phyloP scores from a whole-genome alignment of 1,139 yeast genomes.

The Kodamaea plutei region DNA sequence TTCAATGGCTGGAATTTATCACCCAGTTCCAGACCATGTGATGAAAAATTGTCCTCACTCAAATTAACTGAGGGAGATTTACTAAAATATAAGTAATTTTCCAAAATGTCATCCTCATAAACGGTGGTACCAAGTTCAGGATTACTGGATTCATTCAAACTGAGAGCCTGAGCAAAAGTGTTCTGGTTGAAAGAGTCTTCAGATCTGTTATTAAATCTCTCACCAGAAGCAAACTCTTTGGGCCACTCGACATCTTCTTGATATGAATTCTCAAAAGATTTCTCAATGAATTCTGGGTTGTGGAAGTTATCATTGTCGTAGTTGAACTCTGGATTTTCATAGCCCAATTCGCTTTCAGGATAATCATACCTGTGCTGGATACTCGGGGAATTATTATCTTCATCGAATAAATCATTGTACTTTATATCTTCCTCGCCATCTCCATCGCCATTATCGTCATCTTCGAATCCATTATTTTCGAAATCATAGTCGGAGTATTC shows the following conservation, averaged over 20 bases:
- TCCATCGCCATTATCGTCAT: conserved; percentile 46
- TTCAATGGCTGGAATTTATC: not conserved
- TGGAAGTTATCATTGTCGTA: too few species aligned
- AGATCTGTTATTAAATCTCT: too few species aligned
- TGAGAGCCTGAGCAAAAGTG: not conserved
- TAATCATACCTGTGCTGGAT: not conserved
- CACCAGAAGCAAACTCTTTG: too few species aligned
- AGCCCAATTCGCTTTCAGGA: not conserved
- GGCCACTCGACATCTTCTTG: too few species aligned
- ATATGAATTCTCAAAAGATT: too few species aligned
- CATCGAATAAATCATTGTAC: conserved; percentile 19
- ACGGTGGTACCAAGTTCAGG: conserved; percentile 12
- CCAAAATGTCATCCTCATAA: conserved; percentile 30
- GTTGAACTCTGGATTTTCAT: too few species aligned
- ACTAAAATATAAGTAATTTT: conserved; percentile 30
- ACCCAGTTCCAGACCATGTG: not conserved
- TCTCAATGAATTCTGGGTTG: too few species aligned
- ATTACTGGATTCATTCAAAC: not conserved
- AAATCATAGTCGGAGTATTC: conserved; percentile 41
- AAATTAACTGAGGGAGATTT: conserved; percentile 17
- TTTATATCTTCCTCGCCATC: conserved; percentile 47
- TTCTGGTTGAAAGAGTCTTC: not conserved
- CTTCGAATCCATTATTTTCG: conserved; percentile 43
- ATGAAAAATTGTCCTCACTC: not conserved
- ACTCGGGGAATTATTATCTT: conserved; percentile 9